Evolutionary conservation across 2,329 filamentous ascomycete species (phyloP).

Genomic region (Boeremia lycopersici): DNA sequence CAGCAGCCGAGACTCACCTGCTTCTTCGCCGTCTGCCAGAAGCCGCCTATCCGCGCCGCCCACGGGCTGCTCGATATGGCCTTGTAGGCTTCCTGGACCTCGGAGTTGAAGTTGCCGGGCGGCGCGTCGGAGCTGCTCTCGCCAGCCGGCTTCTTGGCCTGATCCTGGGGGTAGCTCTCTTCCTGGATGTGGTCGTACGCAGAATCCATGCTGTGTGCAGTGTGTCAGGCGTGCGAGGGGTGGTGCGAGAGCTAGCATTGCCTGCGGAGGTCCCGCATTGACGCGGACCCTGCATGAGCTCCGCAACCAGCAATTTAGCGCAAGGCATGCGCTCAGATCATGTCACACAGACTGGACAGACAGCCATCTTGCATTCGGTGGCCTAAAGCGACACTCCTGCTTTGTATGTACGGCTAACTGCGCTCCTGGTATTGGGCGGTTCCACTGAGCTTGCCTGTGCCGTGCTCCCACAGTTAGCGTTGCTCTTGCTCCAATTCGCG

Average conservation of each 20-base stretch:
- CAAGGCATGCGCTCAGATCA: conserved; percentile 9
- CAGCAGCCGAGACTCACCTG: conserved; percentile 63
- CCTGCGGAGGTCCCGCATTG: conserved; percentile 16
- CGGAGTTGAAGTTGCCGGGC: conserved; percentile 71
- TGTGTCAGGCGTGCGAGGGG: conserved; percentile 1
- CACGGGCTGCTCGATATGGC: conserved; percentile 90
- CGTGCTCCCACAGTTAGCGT: not conserved
- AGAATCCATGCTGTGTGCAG: conserved; percentile 73
- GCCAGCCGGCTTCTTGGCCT: conserved; percentile 55
- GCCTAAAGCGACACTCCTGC: not conserved
- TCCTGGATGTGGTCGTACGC: conserved; percentile 97
- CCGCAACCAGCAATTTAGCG: conserved; percentile 26
- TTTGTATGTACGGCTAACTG: not conserved
- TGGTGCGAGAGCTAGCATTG: conserved; percentile 17
- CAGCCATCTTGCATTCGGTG: not conserved
- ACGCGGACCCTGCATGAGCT: conserved; percentile 19
- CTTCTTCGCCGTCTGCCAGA: conserved; percentile 90
- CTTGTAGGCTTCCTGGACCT: conserved; percentile 94
- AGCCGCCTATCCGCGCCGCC: conserved; percentile 85
- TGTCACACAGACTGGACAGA: conserved; percentile 6
- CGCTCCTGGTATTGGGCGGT: not conserved
- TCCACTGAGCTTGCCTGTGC: not conserved
- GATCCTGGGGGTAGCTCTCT: conserved; percentile 65
- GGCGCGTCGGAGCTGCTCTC: conserved; percentile 46
- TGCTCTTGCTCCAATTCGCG: not conserved